These are phyloP conservation scores for Arthrobotrys pseudoclavata DNA, from an alignment of 2,329 filamentous ascomycete species.

Conservation along the genomic window DNA sequence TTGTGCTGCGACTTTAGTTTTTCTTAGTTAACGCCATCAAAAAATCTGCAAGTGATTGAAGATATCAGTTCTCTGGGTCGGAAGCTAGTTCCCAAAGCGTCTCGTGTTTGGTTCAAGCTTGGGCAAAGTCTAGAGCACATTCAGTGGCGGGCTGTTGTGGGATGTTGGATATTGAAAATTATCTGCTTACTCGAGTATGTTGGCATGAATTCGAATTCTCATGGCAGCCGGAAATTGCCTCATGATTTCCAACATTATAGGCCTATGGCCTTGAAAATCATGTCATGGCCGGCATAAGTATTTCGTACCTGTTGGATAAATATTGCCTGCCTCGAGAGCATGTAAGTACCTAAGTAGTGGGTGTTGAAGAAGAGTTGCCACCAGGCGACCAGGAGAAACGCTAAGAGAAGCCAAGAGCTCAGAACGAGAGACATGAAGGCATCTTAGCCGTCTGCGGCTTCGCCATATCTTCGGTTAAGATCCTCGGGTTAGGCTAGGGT, in stretches of 20 bases:
- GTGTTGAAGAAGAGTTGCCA: not conserved
- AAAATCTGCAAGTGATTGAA: constrained; percentile 50
- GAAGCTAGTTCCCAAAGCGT: constrained; percentile 33
- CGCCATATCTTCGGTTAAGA: constrained; percentile 57
- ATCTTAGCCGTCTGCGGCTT: constrained; percentile 45
- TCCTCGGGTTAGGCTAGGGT: constrained; percentile 48
- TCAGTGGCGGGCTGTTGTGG: constrained; percentile 19
- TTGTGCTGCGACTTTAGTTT: constrained; percentile 5
- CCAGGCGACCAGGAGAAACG: not conserved
- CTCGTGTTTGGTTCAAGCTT: constrained; percentile 18
- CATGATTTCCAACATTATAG: constrained; percentile 27
- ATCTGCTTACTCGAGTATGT: not conserved
- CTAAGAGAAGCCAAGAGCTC: constrained; percentile 49
- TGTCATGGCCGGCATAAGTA: constrained; percentile 1
- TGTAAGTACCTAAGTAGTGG: not conserved
- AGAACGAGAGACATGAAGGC: constrained; percentile 3
- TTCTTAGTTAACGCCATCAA: constrained; percentile 48
- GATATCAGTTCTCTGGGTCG: constrained; percentile 34
- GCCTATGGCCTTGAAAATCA: not conserved
- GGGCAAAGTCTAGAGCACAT: constrained; percentile 27
- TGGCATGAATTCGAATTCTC: constrained; percentile 1
- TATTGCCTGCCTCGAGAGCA: not conserved
- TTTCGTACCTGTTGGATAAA: constrained; percentile 24
- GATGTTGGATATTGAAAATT: constrained; percentile 8
- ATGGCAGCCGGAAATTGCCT: constrained; percentile 24